Percentiles rank a stretch among this genome's conserved stretches.
phyloP scores from a whole-genome alignment of 768 basidiomycete genomes.

The Pleurotus salmoneostramineus region DNA sequence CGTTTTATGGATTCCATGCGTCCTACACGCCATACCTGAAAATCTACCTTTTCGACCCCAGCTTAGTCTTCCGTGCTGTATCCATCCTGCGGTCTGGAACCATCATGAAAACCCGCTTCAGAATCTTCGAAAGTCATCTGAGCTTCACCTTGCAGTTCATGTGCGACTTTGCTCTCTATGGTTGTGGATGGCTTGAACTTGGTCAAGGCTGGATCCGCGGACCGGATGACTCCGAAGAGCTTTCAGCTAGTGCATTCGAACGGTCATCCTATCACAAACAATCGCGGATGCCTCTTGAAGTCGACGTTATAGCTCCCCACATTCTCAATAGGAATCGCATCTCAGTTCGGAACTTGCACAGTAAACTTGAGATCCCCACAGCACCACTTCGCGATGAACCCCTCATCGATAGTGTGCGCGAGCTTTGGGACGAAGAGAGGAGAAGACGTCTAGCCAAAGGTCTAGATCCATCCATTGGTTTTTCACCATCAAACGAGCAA shows the following conservation, averaged over 20 bases:
- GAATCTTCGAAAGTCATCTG: slow-evolving; percentile 87
- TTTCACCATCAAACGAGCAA: slow-evolving; percentile 65
- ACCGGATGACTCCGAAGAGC: slow-evolving; percentile 25
- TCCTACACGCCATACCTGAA: slow-evolving; percentile 88
- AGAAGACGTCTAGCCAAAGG: slow-evolving; percentile 63
- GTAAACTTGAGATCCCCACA: slow-evolving; percentile 68
- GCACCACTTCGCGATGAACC: slow-evolving; percentile 56
- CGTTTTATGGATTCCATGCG: slow-evolving; percentile 93
- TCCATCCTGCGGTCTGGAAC: slow-evolving; percentile 80
- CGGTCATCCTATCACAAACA: slow-evolving; percentile 61
- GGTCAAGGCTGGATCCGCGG: slow-evolving; percentile 55
- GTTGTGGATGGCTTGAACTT: slow-evolving; percentile 87
- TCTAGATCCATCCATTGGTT: slow-evolving; percentile 65
- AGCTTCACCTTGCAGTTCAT: slow-evolving; percentile 88
- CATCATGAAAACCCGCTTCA: slow-evolving; percentile 75
- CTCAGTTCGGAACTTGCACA: slow-evolving; percentile 52
- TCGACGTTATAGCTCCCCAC: slow-evolving; percentile 77
- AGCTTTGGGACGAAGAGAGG: slow-evolving; percentile 97
- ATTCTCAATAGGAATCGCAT: slow-evolving; percentile 82
- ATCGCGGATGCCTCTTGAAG: slow-evolving; percentile 69
- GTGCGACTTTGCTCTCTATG: slow-evolving; percentile 92
- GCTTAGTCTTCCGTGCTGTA: slow-evolving; percentile 60
- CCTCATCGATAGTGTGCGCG: slow-evolving; percentile 83
- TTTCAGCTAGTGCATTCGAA: background rate
- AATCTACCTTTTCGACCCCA: slow-evolving; percentile 71